A percentile compares a stretch with the other conserved stretches of the same genome.
These are phyloP conservation scores for Senna tora DNA, from an alignment of 306 rosid species.

Conservation along the genomic window DNA sequence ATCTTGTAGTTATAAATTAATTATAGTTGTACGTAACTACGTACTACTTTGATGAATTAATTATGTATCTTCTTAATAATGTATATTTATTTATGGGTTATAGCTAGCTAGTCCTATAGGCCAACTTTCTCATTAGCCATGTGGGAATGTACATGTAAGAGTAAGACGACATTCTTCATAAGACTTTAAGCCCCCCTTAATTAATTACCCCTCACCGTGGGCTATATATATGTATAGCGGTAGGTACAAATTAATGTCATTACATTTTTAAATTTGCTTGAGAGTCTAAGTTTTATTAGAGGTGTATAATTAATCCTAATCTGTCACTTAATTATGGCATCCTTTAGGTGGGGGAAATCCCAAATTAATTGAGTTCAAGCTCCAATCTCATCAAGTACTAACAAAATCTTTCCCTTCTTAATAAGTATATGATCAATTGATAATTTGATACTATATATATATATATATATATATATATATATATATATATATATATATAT, in stretches of 20 bases:
- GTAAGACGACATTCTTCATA: conserved; percentile 39
- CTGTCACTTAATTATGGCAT: not conserved
- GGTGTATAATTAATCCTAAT: not conserved
- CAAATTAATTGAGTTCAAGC: too few relatives aligned
- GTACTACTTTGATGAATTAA: too few relatives aligned
- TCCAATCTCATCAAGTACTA: too few relatives aligned
- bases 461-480: too few relatives aligned
- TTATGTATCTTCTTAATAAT: not conserved
- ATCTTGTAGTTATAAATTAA: not conserved
- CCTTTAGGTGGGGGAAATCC: too few relatives aligned
- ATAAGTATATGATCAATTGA: too few relatives aligned
- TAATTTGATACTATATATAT: too few relatives aligned
- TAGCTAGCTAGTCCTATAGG: conserved; percentile 11
- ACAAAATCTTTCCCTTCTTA: too few relatives aligned
- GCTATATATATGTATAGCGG: not conserved
- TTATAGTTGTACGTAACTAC: conserved; percentile 18
- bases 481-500: too few relatives aligned
- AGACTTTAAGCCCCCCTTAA: too few relatives aligned
- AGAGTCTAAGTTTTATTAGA: not conserved
- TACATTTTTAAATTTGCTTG: not conserved
- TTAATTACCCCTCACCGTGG: too few relatives aligned
- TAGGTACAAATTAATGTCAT: conserved; percentile 2
- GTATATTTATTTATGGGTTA: not conserved
- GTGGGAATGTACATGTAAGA: conserved; percentile 40
- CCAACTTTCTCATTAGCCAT: conserved; percentile 45